Evolutionary conservation across 2,329 filamentous ascomycete genomes (phyloP).

Genomic region (Penicillium oxalicum): DNA sequence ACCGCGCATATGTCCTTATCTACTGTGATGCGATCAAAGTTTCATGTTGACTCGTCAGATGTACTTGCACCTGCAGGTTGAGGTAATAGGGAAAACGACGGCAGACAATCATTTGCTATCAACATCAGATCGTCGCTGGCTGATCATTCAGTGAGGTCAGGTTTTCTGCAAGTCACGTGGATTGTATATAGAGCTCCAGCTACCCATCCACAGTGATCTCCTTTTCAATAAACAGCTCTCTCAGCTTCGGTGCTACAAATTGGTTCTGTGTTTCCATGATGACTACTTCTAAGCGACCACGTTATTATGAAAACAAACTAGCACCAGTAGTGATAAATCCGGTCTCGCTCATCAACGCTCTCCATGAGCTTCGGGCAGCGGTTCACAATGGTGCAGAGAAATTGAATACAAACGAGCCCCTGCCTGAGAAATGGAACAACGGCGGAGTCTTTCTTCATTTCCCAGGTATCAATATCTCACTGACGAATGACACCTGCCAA

Average conservation of each 20-base stretch:
- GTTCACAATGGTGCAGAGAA: slow-evolving; percentile 24
- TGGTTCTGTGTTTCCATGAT: slow-evolving; percentile 3
- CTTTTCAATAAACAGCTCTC: too few species aligned
- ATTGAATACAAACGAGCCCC: slow-evolving; percentile 20
- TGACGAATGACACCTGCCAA: neutral
- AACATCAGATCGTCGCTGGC: too few species aligned
- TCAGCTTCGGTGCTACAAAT: too few species aligned
- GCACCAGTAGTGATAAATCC: slow-evolving; percentile 10
- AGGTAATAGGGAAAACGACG: too few species aligned
- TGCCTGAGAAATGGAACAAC: slow-evolving; percentile 19
- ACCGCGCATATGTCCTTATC: too few species aligned
- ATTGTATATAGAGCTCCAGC: too few species aligned
- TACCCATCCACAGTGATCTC: too few species aligned
- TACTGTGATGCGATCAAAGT: too few species aligned
- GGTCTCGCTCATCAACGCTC: slow-evolving; percentile 11
- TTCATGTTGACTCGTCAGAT: too few species aligned
- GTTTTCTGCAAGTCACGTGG: neutral
- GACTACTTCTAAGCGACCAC: slow-evolving; percentile 14
- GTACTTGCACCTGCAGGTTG: too few species aligned
- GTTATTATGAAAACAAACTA: slow-evolving; percentile 19
- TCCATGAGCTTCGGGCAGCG: slow-evolving; percentile 27
- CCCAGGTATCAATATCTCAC: slow-evolving; percentile 22
- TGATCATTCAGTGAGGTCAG: neutral
- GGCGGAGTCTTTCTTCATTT: slow-evolving; percentile 29
- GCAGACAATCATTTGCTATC: too few species aligned